Conservation (phyloP, 2,329 filamentous ascomycete species). For the Trichoderma brevicompactum region DNA sequence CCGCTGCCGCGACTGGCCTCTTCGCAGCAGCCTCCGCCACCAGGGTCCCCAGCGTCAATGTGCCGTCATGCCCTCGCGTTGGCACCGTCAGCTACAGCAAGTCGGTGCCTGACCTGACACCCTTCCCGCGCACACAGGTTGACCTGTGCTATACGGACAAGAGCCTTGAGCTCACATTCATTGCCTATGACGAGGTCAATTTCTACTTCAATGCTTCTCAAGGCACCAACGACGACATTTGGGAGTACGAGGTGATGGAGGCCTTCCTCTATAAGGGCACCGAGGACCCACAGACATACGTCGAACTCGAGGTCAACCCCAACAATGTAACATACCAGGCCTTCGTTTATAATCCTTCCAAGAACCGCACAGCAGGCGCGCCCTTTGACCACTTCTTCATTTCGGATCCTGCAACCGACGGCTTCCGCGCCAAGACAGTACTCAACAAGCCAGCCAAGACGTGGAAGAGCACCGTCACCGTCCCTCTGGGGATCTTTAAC, state of each 20-base stretch:
- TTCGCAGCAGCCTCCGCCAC: constrained; percentile 16
- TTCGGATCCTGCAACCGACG: constrained; percentile 46
- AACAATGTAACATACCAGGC: constrained; percentile 57
- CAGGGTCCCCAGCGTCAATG: constrained; percentile 40
- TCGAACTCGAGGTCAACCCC: constrained; percentile 57
- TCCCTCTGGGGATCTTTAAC: constrained; percentile 56
- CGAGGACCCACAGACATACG: constrained; percentile 53
- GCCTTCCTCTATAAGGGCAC: constrained; percentile 52
- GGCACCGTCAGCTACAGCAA: constrained; percentile 47
- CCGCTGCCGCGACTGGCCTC: constrained; percentile 20
- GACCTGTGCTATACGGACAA: constrained; percentile 52
- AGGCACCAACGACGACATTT: constrained; percentile 53
- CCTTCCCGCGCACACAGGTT: constrained; percentile 51
- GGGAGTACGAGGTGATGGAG: constrained; percentile 57
- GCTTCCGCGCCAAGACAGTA: constrained; percentile 47
- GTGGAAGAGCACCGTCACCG: constrained; percentile 49
- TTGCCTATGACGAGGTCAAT: constrained; percentile 50
- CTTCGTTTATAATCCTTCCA: constrained; percentile 56
- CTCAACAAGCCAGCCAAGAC: constrained; percentile 43
- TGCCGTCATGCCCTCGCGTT: constrained; percentile 46
- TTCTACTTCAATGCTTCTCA: constrained; percentile 52
- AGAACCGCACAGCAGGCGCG: constrained; percentile 46
- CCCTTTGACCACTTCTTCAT: constrained; percentile 52
- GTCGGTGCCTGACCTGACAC: constrained; percentile 47
- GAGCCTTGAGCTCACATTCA: constrained; percentile 49